Percentiles rank a stretch among this genome's conserved stretches.
Evolutionary conservation across 2,329 filamentous ascomycete species (phyloP).

Genomic region (Penicillium oxalicum): DNA sequence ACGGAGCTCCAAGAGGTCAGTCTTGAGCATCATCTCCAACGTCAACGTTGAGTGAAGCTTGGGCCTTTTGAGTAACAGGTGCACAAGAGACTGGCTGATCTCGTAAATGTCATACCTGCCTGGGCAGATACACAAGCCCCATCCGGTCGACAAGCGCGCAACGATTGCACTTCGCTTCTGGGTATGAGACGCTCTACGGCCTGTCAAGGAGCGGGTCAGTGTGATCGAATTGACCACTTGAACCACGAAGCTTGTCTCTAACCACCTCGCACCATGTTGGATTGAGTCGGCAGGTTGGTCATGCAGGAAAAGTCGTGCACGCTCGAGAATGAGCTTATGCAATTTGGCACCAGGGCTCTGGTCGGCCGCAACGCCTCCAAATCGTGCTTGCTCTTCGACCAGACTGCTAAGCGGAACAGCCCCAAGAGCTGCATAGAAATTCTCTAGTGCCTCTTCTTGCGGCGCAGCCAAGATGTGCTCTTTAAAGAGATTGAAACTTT

Average conservation of each 20-base stretch:
- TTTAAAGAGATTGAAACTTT: constrained; percentile 83
- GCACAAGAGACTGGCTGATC: constrained; percentile 79
- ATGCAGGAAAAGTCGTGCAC: constrained; percentile 83
- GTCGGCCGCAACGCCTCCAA: constrained; percentile 61
- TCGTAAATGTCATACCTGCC: constrained; percentile 79
- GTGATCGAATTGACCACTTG: constrained; percentile 72
- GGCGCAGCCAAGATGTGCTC: constrained; percentile 77
- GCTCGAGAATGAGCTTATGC: constrained; percentile 76
- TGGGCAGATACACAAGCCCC: constrained; percentile 69
- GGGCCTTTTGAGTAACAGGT: constrained; percentile 71
- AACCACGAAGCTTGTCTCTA: constrained; percentile 77
- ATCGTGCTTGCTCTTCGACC: constrained; percentile 69
- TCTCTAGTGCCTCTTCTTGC: constrained; percentile 79
- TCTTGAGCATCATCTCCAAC: constrained; percentile 82
- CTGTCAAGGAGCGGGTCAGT: constrained; percentile 68
- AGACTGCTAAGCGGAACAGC: constrained; percentile 68
- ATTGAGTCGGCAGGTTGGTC: constrained; percentile 73
- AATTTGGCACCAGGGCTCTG: constrained; percentile 64
- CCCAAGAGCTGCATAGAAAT: constrained; percentile 77
- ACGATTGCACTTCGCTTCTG: constrained; percentile 72
- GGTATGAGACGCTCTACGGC: constrained; percentile 61
- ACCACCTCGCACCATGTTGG: constrained; percentile 81
- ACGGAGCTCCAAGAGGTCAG: constrained; percentile 74
- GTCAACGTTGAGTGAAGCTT: constrained; percentile 86
- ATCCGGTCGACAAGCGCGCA: constrained; percentile 51